A percentile compares a stretch with the other conserved stretches of the same genome.
Evolutionary conservation across 1,284 basidiomycete species (phyloP).

Genomic region (Cryptococcus jaspeensis): DNA sequence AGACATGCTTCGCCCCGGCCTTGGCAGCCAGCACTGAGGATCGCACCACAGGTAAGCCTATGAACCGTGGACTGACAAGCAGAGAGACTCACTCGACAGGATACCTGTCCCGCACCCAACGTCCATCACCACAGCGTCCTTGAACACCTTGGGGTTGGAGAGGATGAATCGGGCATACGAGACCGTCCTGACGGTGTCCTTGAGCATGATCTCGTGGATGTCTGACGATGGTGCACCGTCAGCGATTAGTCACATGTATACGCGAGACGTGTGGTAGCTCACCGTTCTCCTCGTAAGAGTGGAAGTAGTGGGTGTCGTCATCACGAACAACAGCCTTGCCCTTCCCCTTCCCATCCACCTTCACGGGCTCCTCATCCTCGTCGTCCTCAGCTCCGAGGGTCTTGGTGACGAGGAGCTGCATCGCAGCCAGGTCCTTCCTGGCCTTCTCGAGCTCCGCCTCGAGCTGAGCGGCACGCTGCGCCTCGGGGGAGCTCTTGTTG

Average conservation of each 20-base stretch:
- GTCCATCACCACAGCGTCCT: slow-evolving; percentile 84
- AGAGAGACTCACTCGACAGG: slow-evolving; percentile 59
- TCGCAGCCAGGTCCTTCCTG: slow-evolving; percentile 28
- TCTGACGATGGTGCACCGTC: slow-evolving; percentile 55
- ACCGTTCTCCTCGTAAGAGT: slow-evolving; percentile 91
- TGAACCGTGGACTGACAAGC: background rate
- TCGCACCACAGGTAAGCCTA: background rate
- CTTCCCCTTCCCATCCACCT: slow-evolving; percentile 37
- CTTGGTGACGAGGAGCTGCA: slow-evolving; percentile 35
- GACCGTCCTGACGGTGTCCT: slow-evolving; percentile 87
- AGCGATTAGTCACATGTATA: background rate
- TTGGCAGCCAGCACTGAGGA: slow-evolving; percentile 75
- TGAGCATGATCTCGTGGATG: slow-evolving; percentile 62
- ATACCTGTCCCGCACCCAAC: slow-evolving; percentile 95
- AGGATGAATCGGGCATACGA: slow-evolving; percentile 91
- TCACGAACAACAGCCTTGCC: slow-evolving; percentile 56
- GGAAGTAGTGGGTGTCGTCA: slow-evolving; percentile 93
- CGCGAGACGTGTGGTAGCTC: slow-evolving; percentile 21
- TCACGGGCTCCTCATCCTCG: slow-evolving; percentile 12
- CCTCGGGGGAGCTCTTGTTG: background rate
- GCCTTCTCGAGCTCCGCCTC: slow-evolving; percentile 37
- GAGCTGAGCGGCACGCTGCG: slow-evolving; percentile 35
- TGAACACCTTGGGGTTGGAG: slow-evolving; percentile 78
- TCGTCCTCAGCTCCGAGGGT: slow-evolving; percentile 30
- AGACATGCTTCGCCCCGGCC: slow-evolving; percentile 87